Evolutionary conservation across 768 basidiomycete genomes (phyloP), one percentile per base, ranked within the genome.

Genomic region (Tricholoma flavovirens): DNA sequence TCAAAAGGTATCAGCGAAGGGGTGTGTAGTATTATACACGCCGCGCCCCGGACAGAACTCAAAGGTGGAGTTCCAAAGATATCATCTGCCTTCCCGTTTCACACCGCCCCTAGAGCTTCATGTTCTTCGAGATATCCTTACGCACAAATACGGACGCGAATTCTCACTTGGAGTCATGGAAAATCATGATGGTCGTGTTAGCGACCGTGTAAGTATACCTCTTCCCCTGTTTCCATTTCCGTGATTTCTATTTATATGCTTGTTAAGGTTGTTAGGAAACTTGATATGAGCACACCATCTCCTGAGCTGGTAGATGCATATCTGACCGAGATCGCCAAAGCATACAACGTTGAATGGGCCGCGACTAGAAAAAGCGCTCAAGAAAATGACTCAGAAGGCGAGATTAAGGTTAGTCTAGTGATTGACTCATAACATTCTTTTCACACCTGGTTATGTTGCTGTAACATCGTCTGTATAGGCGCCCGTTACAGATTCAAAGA

Each of bases 91-190:
- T 40, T 8, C 45, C 19, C 2, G 33, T 62, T n/a, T 33, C 56
- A 51, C 29, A 43, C 45, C 8, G 24, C 45, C 49, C 55, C n/a
- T 55, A 93, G 94, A 98, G 67, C 80, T 99, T 36, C 91, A 97
- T 61, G 75, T 93, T 35, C 72, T 98, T 51, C 86, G 97, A 54
- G 95, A 98, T 68, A 83, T 98, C 68, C 80, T 99, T 56, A 90
- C 95, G 88, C 90, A 94, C 69, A 97, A 97, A 73, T 97, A 86
- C 67, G 94, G 96, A 15, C 84, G 96, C 19, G 92, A 94, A 48
- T 98, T 91, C 68, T 83, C 94, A 14, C 61, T 86, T 15, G 80
- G 82, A n/a, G 85, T 90, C 2, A 90, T 93, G 80, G 90, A 94
- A 69, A 94, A 96, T 69, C 81, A 77, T 43, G 84, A 88, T 61